Evolutionary conservation across 148 eudicot species (phyloP).

Genomic region (Fagopyrum esculentum): DNA sequence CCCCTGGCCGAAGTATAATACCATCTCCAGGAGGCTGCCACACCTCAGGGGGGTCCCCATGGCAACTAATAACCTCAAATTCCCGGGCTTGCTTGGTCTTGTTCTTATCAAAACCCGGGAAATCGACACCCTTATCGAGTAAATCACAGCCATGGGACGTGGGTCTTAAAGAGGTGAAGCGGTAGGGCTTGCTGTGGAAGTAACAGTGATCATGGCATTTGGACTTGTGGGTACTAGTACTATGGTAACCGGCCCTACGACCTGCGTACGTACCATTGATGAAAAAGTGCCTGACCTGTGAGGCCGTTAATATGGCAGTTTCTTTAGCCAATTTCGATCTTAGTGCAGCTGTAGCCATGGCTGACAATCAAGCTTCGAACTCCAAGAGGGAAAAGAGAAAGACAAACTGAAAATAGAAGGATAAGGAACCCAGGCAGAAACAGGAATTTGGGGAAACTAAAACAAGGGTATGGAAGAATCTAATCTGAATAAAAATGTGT

Average conservation of each 20-base stretch:
- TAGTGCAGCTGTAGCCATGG: constrained; percentile 28
- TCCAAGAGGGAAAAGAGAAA: not conserved
- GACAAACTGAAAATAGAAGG: not conserved
- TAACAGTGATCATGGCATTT: not conserved
- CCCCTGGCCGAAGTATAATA: constrained; percentile 47
- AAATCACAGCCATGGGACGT: constrained; percentile 40
- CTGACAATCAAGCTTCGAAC: too few species aligned
- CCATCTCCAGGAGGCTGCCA: constrained; percentile 88
- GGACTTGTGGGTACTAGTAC: constrained; percentile 18
- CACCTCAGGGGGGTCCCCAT: constrained; percentile 84
- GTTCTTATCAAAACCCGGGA: constrained; percentile 13
- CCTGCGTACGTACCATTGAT: constrained; percentile 55
- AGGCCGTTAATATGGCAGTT: constrained; percentile 41
- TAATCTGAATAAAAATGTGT: not conserved
- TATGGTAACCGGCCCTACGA: constrained; percentile 21
- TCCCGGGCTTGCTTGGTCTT: constrained; percentile 17
- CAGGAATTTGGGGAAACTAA: constrained; percentile 22
- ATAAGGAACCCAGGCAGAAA: not conserved
- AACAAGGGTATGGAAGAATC: constrained; percentile 33
- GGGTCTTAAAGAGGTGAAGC: constrained; percentile 44
- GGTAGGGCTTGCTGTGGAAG: constrained; percentile 28
- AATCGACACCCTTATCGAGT: constrained; percentile 25
- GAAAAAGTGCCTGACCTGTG: constrained; percentile 63
- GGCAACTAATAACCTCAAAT: constrained; percentile 36
- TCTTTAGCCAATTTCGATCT: constrained; percentile 73